Percentiles rank a stretch among this genome's conserved stretches.
These are phyloP conservation scores for Amanita subjunquillea DNA, from an alignment of 768 basidiomycete species.

Conservation along the genomic window DNA sequence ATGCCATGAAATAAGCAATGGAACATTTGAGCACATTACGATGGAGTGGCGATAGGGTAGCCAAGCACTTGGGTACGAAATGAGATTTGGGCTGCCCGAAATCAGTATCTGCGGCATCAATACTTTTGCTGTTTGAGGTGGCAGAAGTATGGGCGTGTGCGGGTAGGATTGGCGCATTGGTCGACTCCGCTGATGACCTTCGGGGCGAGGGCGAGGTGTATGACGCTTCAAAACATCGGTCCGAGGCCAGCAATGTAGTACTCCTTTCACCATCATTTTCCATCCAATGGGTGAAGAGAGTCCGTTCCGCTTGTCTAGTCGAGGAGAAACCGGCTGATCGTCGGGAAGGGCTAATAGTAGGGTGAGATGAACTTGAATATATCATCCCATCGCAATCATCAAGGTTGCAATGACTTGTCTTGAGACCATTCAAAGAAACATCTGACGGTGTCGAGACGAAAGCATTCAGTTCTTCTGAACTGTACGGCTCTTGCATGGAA, in stretches of 20 bases:
- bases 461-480: not conserved
- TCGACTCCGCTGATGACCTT: not conserved
- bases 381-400: not conserved
- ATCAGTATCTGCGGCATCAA: not conserved
- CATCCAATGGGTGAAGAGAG: slow-evolving; percentile 64
- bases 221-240: not conserved
- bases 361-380: not conserved
- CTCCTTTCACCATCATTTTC: slow-evolving; percentile 46
- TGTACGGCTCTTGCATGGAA: not conserved
- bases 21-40: slow-evolving; percentile 85
- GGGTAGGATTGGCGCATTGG: not conserved
- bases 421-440: not conserved
- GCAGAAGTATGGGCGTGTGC: not conserved
- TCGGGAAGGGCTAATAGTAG: not conserved
- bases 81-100: not conserved
- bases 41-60: slow-evolving; percentile 21
- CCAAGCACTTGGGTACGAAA: not conserved
- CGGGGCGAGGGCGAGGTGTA: not conserved
- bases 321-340: slow-evolving; percentile 1
- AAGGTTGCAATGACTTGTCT: not conserved
- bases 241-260: slow-evolving; percentile 6
- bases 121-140: not conserved
- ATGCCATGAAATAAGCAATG: slow-evolving; percentile 82
- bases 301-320: slow-evolving; percentile 17
- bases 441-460: not conserved